Conservation (phyloP, 2,329 filamentous ascomycete genomes). For the Fusarium avenaceum region DNA sequence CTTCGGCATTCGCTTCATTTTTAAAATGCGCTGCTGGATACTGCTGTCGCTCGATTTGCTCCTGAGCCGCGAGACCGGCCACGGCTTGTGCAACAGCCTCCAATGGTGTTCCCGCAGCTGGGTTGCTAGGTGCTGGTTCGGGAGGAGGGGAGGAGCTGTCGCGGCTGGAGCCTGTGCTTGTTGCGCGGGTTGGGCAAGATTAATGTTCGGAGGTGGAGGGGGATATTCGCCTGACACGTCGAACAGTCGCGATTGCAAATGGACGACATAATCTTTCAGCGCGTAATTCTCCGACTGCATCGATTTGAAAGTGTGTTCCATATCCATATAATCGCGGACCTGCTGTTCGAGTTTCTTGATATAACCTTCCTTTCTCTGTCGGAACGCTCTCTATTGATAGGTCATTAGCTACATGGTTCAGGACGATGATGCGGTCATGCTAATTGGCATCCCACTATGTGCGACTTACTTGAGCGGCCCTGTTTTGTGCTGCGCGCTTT, state of each 20-base stretch:
- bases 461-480: slow-evolving; percentile 89
- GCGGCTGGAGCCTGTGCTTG: slow-evolving; percentile 45
- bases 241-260: slow-evolving; percentile 86
- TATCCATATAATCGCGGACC: slow-evolving; percentile 81
- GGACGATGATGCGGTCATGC: not conserved
- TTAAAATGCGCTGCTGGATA: slow-evolving; percentile 55
- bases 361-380: slow-evolving; percentile 96
- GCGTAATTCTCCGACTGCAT: slow-evolving; percentile 91
- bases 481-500: slow-evolving; percentile 95
- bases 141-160: slow-evolving; percentile 34
- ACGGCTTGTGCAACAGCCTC: slow-evolving; percentile 67
- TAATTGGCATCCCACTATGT: not conserved
- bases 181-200: slow-evolving; percentile 63
- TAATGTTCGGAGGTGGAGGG: slow-evolving; percentile 83
- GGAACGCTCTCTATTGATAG: slow-evolving; percentile 83
- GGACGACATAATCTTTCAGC: slow-evolving; percentile 91
- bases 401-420: slow-evolving; percentile 43
- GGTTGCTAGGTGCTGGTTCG: slow-evolving; percentile 46
- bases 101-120: slow-evolving; percentile 56
- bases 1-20: slow-evolving; percentile 57
- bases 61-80: slow-evolving; percentile 59
- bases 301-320: slow-evolving; percentile 83
- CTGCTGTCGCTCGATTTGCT: slow-evolving; percentile 57
- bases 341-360: slow-evolving; percentile 98
- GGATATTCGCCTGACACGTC: slow-evolving; percentile 88